Percentiles rank a stretch among this genome's conserved stretches.
Conservation (phyloP, 257 asterid genomes). For the Solanum tacnaense region DNA sequence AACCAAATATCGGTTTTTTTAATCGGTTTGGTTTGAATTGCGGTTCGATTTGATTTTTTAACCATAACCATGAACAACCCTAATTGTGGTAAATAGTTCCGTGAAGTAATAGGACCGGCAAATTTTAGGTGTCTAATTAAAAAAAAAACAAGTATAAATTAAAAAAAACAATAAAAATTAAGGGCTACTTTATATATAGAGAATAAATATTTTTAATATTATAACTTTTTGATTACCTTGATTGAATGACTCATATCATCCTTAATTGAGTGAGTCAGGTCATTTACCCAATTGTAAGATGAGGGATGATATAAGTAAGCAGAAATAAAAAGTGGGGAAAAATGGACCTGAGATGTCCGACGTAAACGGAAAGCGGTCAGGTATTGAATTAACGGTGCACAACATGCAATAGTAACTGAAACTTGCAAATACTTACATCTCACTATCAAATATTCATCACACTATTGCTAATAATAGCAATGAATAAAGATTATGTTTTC, state of each 20-base stretch:
- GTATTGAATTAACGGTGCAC: conserved; percentile 11
- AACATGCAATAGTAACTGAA: conserved; percentile 5
- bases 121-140: too few species aligned
- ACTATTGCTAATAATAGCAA: background rate
- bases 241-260: background rate
- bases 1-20: too few species aligned
- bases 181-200: too few species aligned
- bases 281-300: background rate
- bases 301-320: background rate
- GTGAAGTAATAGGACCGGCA: too few species aligned
- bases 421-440: background rate
- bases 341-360: conserved; percentile 9
- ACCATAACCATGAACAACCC: too few species aligned
- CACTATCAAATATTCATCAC: background rate
- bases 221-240: background rate
- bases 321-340: background rate
- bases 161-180: too few species aligned
- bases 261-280: background rate
- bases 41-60: too few species aligned
- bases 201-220: too few species aligned
- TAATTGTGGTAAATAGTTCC: too few species aligned
- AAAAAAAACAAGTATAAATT: too few species aligned
- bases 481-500: background rate
- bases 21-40: too few species aligned
- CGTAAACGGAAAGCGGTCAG: conserved; percentile 15